Conservation (phyloP, 495 filamentous ascomycete species). For the Penicillium daleae region DNA sequence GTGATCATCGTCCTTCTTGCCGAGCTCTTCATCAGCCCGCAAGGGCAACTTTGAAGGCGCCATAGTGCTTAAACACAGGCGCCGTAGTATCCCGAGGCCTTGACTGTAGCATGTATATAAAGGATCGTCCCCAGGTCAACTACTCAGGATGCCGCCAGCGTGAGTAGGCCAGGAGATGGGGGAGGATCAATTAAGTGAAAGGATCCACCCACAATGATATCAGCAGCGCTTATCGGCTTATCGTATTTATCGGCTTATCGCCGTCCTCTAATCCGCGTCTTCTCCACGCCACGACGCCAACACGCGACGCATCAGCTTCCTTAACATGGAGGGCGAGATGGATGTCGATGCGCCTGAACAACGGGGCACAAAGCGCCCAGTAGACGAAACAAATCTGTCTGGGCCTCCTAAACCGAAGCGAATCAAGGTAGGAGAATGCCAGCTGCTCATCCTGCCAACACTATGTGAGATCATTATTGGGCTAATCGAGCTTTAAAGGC, state of each 20-base stretch:
- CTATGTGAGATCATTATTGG: neutral
- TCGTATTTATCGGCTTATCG: conserved; percentile 30
- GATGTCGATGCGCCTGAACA: conserved; percentile 45
- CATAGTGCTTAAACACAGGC: conserved; percentile 38
- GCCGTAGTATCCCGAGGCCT: conserved; percentile 21
- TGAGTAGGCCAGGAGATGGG: neutral
- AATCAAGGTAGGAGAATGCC: conserved; percentile 57
- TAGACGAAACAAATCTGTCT: conserved; percentile 46
- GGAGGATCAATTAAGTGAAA: neutral
- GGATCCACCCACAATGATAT: conserved; percentile 18
- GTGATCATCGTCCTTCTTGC: conserved; percentile 70
- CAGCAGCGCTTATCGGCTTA: conserved; percentile 11
- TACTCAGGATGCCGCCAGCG: neutral
- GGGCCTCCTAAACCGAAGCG: conserved; percentile 59
- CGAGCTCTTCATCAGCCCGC: conserved; percentile 66
- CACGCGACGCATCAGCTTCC: conserved; percentile 6
- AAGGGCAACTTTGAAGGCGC: conserved; percentile 49
- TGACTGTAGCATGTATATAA: conserved; percentile 15
- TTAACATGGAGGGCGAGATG: conserved; percentile 51
- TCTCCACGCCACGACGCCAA: conserved; percentile 25
- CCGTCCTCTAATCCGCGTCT: conserved; percentile 20
- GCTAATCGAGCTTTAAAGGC: conserved; percentile 54
- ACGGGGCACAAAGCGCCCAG: conserved; percentile 67
- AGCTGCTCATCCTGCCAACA: neutral
- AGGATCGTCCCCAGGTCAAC: neutral